Evolutionary conservation across 345 rosid genomes (phyloP), one percentile per base, ranked within the genome.

Genomic region (Camelina laxa): DNA sequence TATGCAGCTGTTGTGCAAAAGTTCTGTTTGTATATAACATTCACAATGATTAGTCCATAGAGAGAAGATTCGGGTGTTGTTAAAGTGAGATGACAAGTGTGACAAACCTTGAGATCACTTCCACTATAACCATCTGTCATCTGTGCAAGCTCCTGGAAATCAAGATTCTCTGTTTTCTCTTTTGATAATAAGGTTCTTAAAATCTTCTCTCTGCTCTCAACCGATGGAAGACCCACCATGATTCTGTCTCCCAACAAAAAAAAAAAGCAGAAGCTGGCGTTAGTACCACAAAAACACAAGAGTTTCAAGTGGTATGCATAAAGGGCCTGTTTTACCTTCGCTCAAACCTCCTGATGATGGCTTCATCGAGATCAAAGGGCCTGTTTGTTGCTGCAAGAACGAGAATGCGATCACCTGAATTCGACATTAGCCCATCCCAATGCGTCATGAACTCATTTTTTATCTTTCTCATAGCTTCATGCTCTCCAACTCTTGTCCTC

Each of bases 321-420:
- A 0, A 0, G 7, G 0, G 38, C 1, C 30, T 10, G 24, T 49
- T 74, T 27, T 77, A 91, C 98, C 99, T 96, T 83, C 97, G 82
- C 79, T 96, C 99, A 65, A 96, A 96, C 57, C 96, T 89, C 85
- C 99, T 96, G 47, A 96, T 92, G 80, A 96, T 96, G 65, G 99
- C 99, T 82, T 96, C 99, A 78, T 96, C 98, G 9, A 96, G 99
- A 84, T 96, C 99, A 69, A 96, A 96, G 14, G 99, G 99, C 67
- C 99, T 88, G 81, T 96, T 96, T 57, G 99, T 96, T 62, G 99
- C 99, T 60, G 98, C 99, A 77, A 96, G 99, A 80, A 96, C 99
- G 22, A 96, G 96, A 82, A 96, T 91, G 36, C 89, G 80, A 31
- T 92, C 97, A 22, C 92, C 91, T 0, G 91, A 4, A 74, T 84